phyloP scores from a whole-genome alignment of 257 asterid genomes.

The Fraxinus quadrangulata region DNA sequence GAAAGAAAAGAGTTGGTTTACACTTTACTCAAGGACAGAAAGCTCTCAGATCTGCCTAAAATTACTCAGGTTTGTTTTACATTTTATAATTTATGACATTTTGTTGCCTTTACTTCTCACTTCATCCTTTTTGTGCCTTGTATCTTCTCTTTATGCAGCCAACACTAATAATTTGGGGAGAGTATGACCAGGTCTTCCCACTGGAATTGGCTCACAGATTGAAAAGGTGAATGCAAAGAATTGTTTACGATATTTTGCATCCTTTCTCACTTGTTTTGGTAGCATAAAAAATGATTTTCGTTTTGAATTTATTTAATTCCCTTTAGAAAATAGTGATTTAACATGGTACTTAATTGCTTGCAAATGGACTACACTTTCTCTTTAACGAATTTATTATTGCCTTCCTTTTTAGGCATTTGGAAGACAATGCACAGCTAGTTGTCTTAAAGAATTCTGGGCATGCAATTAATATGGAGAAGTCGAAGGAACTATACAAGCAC shows the following conservation, averaged over 20 bases:
- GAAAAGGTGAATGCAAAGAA: constrained; percentile 45
- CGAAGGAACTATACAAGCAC: constrained; percentile 58
- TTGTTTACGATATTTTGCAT: neutral
- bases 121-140: constrained; percentile 4
- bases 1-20: constrained; percentile 71
- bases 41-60: constrained; percentile 68
- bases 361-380: neutral
- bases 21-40: constrained; percentile 64
- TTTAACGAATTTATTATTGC: neutral
- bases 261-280: constrained; percentile 12
- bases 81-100: neutral
- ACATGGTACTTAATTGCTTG: neutral
- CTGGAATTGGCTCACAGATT: constrained; percentile 71
- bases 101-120: neutral
- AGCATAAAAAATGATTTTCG: neutral
- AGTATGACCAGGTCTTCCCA: constrained; percentile 72
- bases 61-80: constrained; percentile 55
- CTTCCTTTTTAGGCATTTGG: constrained; percentile 62
- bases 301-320: neutral
- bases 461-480: constrained; percentile 72
- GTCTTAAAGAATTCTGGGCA: constrained; percentile 76
- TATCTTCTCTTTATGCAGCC: constrained; percentile 44
- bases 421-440: constrained; percentile 52
- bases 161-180: constrained; percentile 80
- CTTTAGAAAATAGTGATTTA: neutral